These are phyloP conservation scores for Exophiala lecanii-corni DNA, from an alignment of 2,329 filamentous ascomycete genomes.

Conservation along the genomic window DNA sequence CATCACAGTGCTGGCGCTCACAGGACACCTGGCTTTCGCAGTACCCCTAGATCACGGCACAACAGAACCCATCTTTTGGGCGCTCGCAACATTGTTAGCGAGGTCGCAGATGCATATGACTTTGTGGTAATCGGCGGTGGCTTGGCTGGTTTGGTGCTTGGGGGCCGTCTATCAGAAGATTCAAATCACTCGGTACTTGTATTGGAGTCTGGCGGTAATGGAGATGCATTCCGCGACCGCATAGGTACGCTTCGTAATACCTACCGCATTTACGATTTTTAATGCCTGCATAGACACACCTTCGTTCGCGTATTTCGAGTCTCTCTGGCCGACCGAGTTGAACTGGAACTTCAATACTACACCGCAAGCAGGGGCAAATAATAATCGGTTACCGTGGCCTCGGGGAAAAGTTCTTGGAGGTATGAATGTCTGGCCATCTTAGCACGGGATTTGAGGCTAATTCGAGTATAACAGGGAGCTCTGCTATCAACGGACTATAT, in stretches of 20 bases:
- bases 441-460: conserved; percentile 5
- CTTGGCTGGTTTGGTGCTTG: conserved; percentile 31
- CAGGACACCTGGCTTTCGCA: conserved; percentile 21
- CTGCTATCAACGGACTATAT: conserved; percentile 35
- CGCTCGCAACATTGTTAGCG: conserved; percentile 24
- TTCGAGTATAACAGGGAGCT: conserved; percentile 27
- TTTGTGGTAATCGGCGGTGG: conserved; percentile 33
- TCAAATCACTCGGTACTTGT: conserved; percentile 33
- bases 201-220: conserved; percentile 31
- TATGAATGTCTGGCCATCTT: conserved; percentile 9
- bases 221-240: conserved; percentile 32
- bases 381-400: conserved; percentile 33
- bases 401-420: conserved; percentile 35
- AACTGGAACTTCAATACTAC: conserved; percentile 33
- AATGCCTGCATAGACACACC: conserved; percentile 29
- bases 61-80: conserved; percentile 21
- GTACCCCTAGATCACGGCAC: conserved; percentile 24
- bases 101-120: conserved; percentile 30
- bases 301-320: conserved; percentile 33
- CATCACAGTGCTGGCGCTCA: conserved; percentile 12
- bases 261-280: conserved; percentile 10
- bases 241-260: conserved; percentile 28
- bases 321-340: conserved; percentile 33
- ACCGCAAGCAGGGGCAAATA: conserved; percentile 28
- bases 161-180: conserved; percentile 30